These are phyloP conservation scores for Venturia oleaginea DNA, from an alignment of 2,329 filamentous ascomycete species.

Conservation along the genomic window DNA sequence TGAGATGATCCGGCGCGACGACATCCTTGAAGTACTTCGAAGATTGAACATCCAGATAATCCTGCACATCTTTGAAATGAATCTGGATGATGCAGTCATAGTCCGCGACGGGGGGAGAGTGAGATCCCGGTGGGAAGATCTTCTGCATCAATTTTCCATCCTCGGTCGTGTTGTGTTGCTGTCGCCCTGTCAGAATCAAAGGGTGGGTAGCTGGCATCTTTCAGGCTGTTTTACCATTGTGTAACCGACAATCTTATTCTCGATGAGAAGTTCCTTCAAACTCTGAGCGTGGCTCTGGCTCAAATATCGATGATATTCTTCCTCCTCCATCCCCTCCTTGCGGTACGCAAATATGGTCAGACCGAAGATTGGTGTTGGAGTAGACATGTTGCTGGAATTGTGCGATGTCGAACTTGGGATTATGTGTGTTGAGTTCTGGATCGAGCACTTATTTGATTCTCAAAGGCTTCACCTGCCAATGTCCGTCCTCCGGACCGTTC, in stretches of 20 bases:
- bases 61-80: conserved; percentile 23
- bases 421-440: neutral
- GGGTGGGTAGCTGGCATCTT: no score
- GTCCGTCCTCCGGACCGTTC: no score
- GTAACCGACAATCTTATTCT: conserved; percentile 24
- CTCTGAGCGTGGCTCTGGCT: conserved; percentile 21
- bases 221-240: conserved; percentile 23
- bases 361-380: conserved; percentile 5
- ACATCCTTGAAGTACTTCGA: conserved; percentile 21
- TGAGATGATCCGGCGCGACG: conserved; percentile 26
- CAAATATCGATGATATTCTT: conserved; percentile 24
- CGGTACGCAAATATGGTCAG: conserved; percentile 24
- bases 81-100: conserved; percentile 27
- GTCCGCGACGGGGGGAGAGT: conserved; percentile 21
- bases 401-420: neutral
- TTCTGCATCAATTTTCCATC: conserved; percentile 20
- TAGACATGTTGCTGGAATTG: neutral
- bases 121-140: conserved; percentile 19
- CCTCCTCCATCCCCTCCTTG: conserved; percentile 23
- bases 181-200: neutral
- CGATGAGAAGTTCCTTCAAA: conserved; percentile 21
- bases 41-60: conserved; percentile 24
- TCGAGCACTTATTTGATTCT: neutral
- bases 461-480: no score
- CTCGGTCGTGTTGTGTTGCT: conserved; percentile 23